Base-by-base conservation (phyloP, 805 yeast genomes). In the Pichia rugopelliculosa region DNA sequence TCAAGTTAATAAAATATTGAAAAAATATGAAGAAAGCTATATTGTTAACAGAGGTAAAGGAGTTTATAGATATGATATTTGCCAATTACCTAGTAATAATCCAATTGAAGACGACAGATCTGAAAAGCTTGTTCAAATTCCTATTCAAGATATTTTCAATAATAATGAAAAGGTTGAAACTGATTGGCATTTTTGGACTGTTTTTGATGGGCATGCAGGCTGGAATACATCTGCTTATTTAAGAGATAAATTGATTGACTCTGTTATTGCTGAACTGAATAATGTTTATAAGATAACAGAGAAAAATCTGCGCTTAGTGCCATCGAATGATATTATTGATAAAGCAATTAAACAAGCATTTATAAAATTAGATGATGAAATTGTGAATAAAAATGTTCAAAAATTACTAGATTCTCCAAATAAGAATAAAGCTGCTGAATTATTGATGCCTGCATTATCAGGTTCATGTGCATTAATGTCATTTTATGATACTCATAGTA, bases 201-300 rank as follows among this genome's bases (percentile, higher is more conserved):
- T 93, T 0, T 91, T 84, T 62, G 99, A 93, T 65, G 99, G 99
- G 12, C 99, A 93, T 66, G 89, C 96, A 3, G 99, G 99, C 21
- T 89, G 95, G 81, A 86, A 87, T 54, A 93, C 99, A 1, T 80
- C 91, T 48, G 77, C 86, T n/a, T 87, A 82, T 62, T 74, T 93
- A 51, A 75, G 95, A 51, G 93, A 88, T 54, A 80, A 80, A 54
- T 71, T 93, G 54, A 80, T 93, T 25, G 79, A 79, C 47, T 77
- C 75, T 55, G 93, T 93, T n/a, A 77, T 89, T 10, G 71, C 74
- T 26, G 95, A 89, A 57, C 71, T 91, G 46, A 84, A 86, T 39
- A 75, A 79, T 10, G 77, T 76, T 18, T 82, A 76, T 66, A 75
- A 75, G 57, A 77, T 82, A 4, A 75, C 76, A 42, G 79, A 77